Evolutionary conservation across 2,329 filamentous ascomycete genomes (phyloP).

Genomic region (Seiridium unicorne): DNA sequence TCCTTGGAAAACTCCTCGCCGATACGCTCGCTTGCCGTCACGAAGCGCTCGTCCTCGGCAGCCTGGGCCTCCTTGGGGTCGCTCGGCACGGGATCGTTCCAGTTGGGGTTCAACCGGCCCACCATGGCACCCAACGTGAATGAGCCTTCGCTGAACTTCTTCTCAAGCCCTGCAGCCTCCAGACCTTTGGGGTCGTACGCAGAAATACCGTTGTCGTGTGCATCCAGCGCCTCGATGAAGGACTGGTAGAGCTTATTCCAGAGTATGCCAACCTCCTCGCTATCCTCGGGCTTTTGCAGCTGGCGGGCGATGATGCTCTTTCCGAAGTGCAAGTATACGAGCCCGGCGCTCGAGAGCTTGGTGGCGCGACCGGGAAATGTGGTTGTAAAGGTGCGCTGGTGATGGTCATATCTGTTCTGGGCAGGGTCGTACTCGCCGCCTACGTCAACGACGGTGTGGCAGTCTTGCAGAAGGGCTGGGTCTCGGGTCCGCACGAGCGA

Average conservation of each 20-base stretch:
- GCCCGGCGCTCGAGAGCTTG: conserved; percentile 88
- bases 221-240: conserved; percentile 95
- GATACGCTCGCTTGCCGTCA: conserved; percentile 75
- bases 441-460: conserved; percentile 97
- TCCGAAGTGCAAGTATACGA: conserved; percentile 96
- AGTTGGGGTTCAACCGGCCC: conserved; percentile 73
- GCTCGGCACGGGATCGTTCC: conserved; percentile 64
- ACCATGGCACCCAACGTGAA: conserved; percentile 86
- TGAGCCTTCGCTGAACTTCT: conserved; percentile 78
- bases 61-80: conserved; percentile 61
- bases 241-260: conserved; percentile 88
- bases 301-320: conserved; percentile 70
- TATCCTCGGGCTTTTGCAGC: conserved; percentile 55
- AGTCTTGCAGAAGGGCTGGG: conserved; percentile 70
- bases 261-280: conserved; percentile 69
- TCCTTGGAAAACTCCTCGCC: conserved; percentile 85
- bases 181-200: conserved; percentile 73
- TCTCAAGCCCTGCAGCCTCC: conserved; percentile 69
- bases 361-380: conserved; percentile 82
- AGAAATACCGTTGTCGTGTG: conserved; percentile 94
- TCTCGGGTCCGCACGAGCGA: conserved; percentile 85
- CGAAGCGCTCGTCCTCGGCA: conserved; percentile 79
- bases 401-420: conserved; percentile 86
- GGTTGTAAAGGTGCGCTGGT: conserved; percentile 86
- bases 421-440: conserved; percentile 85